Percentiles rank a stretch among this genome's conserved stretches.
These are phyloP conservation scores for Chrysanthemum seticuspe DNA, from an alignment of 129 eudicot species.

Conservation along the genomic window DNA sequence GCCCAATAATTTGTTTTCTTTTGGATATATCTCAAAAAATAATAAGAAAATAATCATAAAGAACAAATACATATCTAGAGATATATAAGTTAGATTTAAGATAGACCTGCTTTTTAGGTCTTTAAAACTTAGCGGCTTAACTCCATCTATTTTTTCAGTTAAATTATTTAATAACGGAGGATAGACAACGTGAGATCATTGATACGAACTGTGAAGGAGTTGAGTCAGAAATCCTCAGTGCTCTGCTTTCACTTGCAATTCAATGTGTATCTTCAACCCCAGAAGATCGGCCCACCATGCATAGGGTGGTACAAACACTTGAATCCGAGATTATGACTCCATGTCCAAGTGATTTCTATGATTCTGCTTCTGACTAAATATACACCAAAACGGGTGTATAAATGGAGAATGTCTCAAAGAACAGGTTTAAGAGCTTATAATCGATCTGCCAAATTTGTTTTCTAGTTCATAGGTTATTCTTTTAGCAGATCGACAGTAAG, in stretches of 20 bases:
- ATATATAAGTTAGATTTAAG: neutral
- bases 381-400: slow-evolving; percentile 24
- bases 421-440: slow-evolving; percentile 18
- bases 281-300: slow-evolving; percentile 97
- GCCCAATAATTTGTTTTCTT: no score
- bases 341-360: slow-evolving; percentile 96
- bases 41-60: neutral
- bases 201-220: slow-evolving; percentile 83
- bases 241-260: slow-evolving; percentile 69
- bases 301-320: slow-evolving; percentile 79
- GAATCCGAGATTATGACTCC: slow-evolving; percentile 99
- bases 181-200: slow-evolving; percentile 82
- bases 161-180: slow-evolving; percentile 73
- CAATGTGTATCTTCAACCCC: slow-evolving; percentile 86
- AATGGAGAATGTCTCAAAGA: slow-evolving; percentile 29
- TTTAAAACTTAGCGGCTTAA: neutral
- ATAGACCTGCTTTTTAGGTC: neutral
- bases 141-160: slow-evolving; percentile 51
- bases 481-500: slow-evolving; percentile 32
- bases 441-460: slow-evolving; percentile 37
- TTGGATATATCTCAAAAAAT: neutral
- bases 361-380: slow-evolving; percentile 73
- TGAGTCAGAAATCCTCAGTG: slow-evolving; percentile 75
- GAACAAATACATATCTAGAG: neutral
- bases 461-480: slow-evolving; percentile 30